Conservation (phyloP, 495 filamentous ascomycete genomes). For the Cryomyces minteri region DNA sequence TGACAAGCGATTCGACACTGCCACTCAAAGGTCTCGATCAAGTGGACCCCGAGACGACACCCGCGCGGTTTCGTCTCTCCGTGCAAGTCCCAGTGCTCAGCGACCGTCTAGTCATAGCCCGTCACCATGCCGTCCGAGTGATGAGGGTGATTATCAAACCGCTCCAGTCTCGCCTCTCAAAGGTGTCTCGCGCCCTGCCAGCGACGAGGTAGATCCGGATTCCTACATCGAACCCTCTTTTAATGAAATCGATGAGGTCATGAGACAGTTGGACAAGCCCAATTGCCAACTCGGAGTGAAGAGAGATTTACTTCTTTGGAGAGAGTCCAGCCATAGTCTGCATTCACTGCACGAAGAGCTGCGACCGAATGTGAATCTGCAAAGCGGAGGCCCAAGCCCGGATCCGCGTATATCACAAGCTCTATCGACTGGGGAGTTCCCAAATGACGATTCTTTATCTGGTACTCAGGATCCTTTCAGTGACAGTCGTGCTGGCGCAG, state of each 20-base stretch:
- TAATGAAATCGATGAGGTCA: constrained; percentile 69
- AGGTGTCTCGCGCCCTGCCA: constrained; percentile 4
- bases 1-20: constrained; percentile 3
- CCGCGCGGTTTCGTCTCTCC: not conserved
- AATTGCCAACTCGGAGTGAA: constrained; percentile 57
- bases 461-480: constrained; percentile 23
- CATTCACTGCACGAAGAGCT: constrained; percentile 8
- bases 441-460: constrained; percentile 7
- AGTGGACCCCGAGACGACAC: not conserved
- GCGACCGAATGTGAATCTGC: constrained; percentile 8
- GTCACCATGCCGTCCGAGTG: constrained; percentile 1
- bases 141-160: constrained; percentile 14
- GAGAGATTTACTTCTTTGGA: constrained; percentile 17
- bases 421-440: not conserved
- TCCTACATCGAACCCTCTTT: constrained; percentile 35
- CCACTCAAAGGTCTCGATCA: not conserved
- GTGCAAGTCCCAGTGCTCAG: too few relatives aligned
- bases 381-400: constrained; percentile 58
- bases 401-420: constrained; percentile 35
- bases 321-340: constrained; percentile 15
- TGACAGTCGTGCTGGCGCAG: constrained; percentile 26
- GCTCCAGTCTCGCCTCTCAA: not conserved
- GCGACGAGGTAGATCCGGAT: constrained; percentile 12
- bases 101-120: constrained; percentile 13
- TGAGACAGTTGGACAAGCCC: constrained; percentile 58